These are phyloP conservation scores for Salvia splendens DNA, from an alignment of 257 asterid genomes.

Conservation along the genomic window DNA sequence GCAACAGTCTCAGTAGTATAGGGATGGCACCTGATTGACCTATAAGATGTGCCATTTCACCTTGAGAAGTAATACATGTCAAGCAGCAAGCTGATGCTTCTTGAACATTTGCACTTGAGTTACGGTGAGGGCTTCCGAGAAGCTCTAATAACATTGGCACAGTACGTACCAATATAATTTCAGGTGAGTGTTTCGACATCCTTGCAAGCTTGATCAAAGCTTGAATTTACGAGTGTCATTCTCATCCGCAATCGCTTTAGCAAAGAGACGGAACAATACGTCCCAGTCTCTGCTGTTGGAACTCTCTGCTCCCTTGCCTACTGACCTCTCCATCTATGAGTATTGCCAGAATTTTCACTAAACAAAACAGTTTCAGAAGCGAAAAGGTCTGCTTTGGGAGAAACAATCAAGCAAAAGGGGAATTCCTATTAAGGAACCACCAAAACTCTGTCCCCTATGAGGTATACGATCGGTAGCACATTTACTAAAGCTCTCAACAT, in stretches of 20 bases:
- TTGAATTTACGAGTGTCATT: slow-evolving; percentile 40
- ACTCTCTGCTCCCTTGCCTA: slow-evolving; percentile 33
- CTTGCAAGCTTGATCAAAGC: slow-evolving; percentile 51
- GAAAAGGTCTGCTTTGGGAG: background rate
- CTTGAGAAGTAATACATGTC: slow-evolving; percentile 51
- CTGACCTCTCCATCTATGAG: slow-evolving; percentile 35
- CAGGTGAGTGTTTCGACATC: slow-evolving; percentile 52
- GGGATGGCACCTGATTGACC: slow-evolving; percentile 55
- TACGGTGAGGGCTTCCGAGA: slow-evolving; percentile 37
- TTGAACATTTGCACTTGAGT: slow-evolving; percentile 39
- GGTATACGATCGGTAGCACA: too few relatives aligned
- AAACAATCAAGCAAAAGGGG: background rate
- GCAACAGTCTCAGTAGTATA: slow-evolving; percentile 45
- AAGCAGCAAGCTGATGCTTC: slow-evolving; percentile 61
- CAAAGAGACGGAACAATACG: slow-evolving; percentile 41
- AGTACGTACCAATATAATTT: slow-evolving; percentile 39
- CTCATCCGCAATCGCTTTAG: slow-evolving; percentile 38
- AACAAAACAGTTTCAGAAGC: slow-evolving; percentile 20
- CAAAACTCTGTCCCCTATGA: background rate
- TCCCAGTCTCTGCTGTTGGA: slow-evolving; percentile 47
- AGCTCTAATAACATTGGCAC: slow-evolving; percentile 54
- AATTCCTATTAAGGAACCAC: background rate
- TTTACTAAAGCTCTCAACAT: background rate
- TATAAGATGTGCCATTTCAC: slow-evolving; percentile 51
- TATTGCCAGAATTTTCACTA: slow-evolving; percentile 9